Evolutionary conservation across 768 basidiomycete genomes (phyloP).

Genomic region (Mycena albidolilacea): DNA sequence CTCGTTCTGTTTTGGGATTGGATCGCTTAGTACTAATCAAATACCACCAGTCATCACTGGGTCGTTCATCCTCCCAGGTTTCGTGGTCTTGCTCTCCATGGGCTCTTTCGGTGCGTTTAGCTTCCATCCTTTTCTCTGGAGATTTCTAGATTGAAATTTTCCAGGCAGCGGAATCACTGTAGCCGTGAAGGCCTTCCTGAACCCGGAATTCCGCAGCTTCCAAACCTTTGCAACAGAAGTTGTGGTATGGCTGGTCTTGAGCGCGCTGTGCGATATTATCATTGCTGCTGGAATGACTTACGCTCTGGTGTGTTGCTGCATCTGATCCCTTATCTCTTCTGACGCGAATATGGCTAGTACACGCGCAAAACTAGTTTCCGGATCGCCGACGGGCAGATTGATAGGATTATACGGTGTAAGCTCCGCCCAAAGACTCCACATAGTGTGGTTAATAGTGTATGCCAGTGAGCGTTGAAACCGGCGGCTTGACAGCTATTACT

Average conservation of each 20-base stretch:
- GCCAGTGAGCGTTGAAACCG: slow-evolving; percentile 30
- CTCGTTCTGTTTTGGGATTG: not conserved
- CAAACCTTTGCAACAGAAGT: not conserved
- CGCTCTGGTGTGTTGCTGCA: slow-evolving; percentile 21
- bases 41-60: slow-evolving; percentile 23
- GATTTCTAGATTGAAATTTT: not conserved
- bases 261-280: slow-evolving; percentile 25
- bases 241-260: slow-evolving; percentile 14
- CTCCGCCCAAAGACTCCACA: not conserved
- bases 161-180: slow-evolving; percentile 8
- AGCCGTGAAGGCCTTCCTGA: not conserved
- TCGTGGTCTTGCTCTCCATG: slow-evolving; percentile 24
- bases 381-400: slow-evolving; percentile 24
- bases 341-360: slow-evolving; percentile 1
- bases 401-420: slow-evolving; percentile 29
- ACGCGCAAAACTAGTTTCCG: slow-evolving; percentile 19
- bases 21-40: not conserved
- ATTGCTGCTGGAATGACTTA: slow-evolving; percentile 27
- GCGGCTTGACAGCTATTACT: slow-evolving; percentile 12
- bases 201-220: slow-evolving; percentile 19
- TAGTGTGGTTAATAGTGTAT: not conserved
- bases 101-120: slow-evolving; percentile 25
- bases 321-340: no score
- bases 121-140: not conserved
- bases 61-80: slow-evolving; percentile 2